Base-by-base conservation (phyloP, 1,284 basidiomycete genomes). In the Porodaedalea pini region DNA sequence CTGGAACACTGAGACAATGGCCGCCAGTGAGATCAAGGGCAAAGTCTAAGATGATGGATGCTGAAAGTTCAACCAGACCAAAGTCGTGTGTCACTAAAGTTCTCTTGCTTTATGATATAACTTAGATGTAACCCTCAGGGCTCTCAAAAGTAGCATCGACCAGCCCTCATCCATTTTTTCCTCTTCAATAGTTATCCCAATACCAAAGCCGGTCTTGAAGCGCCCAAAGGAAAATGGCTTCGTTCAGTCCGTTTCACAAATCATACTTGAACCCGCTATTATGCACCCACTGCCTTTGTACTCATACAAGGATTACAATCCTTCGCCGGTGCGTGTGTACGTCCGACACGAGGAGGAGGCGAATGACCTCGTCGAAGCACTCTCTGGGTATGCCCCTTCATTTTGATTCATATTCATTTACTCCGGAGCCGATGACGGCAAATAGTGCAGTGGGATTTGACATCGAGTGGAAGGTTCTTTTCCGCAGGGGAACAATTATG, bases 371-470 rank as follows among this genome's bases (percentile, higher is more conserved):
- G 71, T 75, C 1, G 67, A 68, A 41, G 62, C 60, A 4, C 63
- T 80, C n/a, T 67, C 69, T 47, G 72, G 78, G 78, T 76, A 52
- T 62, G 69, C 25, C 7, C 21, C 21, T 21, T 5, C 13, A 8
- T 31, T 13, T 56, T 10, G 6, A 10, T 1, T 31, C 37, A 19
- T 8, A 5, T 23, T n/a, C 29, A 41, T 50, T 45, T 29, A 25
- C 29, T 40, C 15, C n/a, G 32, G 10, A 47, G 23, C n/a, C n/a
- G n/a, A 25, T 48, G 17, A 48, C 52, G 36, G 51, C 23, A 13
- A 49, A 2, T 44, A 82, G 80, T 0, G 76, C 83, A 8, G 55
- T 85, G 7, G 83, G 82, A 2, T 80, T 85, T 41, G 84, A 86
- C 65, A 70, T 85, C 54, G 84, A 86, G 64, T 85, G 83, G 83